Evolutionary conservation across 345 rosid genomes (phyloP).

Genomic region (Noccaea bulbosa): DNA sequence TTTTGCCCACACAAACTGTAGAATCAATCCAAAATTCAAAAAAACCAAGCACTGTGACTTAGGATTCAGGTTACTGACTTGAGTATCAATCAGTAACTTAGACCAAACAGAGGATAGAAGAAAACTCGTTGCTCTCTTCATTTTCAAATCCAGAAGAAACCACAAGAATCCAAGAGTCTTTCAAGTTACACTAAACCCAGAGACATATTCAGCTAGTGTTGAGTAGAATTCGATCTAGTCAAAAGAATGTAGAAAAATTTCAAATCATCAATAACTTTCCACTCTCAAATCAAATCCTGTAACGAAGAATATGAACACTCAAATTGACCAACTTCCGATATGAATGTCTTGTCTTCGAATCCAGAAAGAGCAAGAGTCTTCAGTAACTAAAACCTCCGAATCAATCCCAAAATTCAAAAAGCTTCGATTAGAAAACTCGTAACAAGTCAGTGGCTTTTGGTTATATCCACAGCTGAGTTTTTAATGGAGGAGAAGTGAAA

Average conservation of each 20-base stretch:
- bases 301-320: background rate
- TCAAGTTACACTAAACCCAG: constrained; percentile 20
- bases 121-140: background rate
- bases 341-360: constrained; percentile 87
- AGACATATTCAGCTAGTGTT: background rate
- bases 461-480: too few species aligned
- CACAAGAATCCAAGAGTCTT: background rate
- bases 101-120: background rate
- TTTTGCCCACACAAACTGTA: constrained; percentile 99
- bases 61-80: constrained; percentile 91
- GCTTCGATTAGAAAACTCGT: too few species aligned
- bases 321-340: constrained; percentile 62
- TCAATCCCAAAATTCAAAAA: too few species aligned
- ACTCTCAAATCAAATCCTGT: background rate
- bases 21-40: constrained; percentile 26
- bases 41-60: constrained; percentile 13
- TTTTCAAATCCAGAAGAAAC: constrained; percentile 3
- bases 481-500: too few species aligned
- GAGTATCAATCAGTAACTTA: constrained; percentile 61
- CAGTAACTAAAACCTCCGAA: constrained; percentile 52
- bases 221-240: constrained; percentile 1
- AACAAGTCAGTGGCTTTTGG: too few species aligned
- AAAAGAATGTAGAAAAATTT: background rate
- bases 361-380: constrained; percentile 96
- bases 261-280: background rate